A percentile compares a stretch with the other conserved stretches of the same genome.
phyloP scores from a whole-genome alignment of 2,329 filamentous ascomycete genomes.

The Aspergillus glaucus region DNA sequence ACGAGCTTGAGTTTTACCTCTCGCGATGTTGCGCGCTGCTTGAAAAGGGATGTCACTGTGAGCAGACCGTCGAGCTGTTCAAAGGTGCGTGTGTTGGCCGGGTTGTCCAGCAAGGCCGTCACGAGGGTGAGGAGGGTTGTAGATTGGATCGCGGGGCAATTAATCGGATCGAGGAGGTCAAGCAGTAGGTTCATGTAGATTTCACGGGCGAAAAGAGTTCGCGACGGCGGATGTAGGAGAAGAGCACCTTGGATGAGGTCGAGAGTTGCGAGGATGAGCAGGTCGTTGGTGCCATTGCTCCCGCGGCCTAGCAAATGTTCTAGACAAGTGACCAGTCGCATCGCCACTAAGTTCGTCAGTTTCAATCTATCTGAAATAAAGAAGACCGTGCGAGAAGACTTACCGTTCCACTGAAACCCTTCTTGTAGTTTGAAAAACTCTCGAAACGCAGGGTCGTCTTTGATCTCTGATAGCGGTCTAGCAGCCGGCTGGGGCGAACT shows the following conservation, averaged over 20 bases:
- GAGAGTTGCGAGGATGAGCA: constrained; percentile 79
- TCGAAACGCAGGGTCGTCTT: constrained; percentile 78
- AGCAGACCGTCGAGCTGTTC: constrained; percentile 87
- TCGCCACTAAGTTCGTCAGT: constrained; percentile 53
- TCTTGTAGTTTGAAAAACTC: constrained; percentile 97
- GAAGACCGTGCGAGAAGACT: background rate
- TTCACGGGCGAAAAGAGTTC: constrained; percentile 78
- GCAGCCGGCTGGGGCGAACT: constrained; percentile 39
- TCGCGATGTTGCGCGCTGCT: constrained; percentile 73
- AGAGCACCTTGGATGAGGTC: constrained; percentile 84
- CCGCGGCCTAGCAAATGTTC: constrained; percentile 80
- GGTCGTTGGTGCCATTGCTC: constrained; percentile 74
- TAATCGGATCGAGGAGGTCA: constrained; percentile 86
- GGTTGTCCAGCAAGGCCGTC: constrained; percentile 77
- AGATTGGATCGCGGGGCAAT: constrained; percentile 86
- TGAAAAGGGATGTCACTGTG: constrained; percentile 88
- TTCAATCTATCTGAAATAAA: background rate
- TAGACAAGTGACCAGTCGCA: constrained; percentile 76
- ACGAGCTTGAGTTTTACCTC: constrained; percentile 94
- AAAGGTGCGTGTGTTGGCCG: constrained; percentile 83
- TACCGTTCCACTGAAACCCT: constrained; percentile 92
- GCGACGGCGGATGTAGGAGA: constrained; percentile 83
- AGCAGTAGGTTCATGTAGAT: constrained; percentile 95
- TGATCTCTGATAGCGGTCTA: constrained; percentile 64
- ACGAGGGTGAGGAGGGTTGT: constrained; percentile 86